Conservation (phyloP, 352 stramenopile genomes). For the Phytophthora ohioensis region DNA sequence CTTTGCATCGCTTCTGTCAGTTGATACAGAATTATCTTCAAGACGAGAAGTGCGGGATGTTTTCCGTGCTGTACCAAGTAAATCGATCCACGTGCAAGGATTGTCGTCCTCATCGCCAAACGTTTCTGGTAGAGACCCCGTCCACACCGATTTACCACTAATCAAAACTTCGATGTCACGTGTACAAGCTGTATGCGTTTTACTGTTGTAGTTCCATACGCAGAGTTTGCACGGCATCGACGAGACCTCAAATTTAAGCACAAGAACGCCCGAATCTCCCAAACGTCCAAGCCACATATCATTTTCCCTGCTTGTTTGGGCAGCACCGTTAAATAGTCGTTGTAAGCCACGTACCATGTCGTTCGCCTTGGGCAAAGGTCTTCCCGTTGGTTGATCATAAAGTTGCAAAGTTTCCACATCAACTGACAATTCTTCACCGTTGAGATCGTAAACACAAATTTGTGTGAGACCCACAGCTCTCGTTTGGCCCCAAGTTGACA, state of each 20-base stretch:
- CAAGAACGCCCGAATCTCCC: constrained; percentile 57
- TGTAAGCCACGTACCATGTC: constrained; percentile 74
- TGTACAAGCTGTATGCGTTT: constrained; percentile 54
- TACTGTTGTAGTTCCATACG: constrained; percentile 86
- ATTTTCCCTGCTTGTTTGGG: constrained; percentile 69
- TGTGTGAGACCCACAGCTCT: constrained; percentile 68
- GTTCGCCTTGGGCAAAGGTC: constrained; percentile 61
- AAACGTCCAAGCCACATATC: constrained; percentile 85
- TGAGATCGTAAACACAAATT: constrained; percentile 69
- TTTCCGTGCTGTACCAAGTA: constrained; percentile 49
- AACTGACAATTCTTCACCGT: constrained; percentile 65
- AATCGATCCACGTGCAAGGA: constrained; percentile 73
- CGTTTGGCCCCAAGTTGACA: constrained; percentile 77
- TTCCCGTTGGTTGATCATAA: constrained; percentile 56
- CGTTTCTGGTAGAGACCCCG: constrained; percentile 74
- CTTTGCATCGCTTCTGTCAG: constrained; percentile 6
- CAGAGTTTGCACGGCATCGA: constrained; percentile 68
- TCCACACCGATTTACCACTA: constrained; percentile 72
- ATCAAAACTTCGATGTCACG: constrained; percentile 77
- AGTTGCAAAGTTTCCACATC: constrained; percentile 57
- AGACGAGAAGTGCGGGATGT: constrained; percentile 35
- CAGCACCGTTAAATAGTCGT: constrained; percentile 66
- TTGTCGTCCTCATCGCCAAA: constrained; percentile 77
- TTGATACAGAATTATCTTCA: constrained; percentile 7
- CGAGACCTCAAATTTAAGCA: constrained; percentile 62